Evolutionary conservation across 768 basidiomycete genomes (phyloP).

Genomic region (Lentinula lateritia): DNA sequence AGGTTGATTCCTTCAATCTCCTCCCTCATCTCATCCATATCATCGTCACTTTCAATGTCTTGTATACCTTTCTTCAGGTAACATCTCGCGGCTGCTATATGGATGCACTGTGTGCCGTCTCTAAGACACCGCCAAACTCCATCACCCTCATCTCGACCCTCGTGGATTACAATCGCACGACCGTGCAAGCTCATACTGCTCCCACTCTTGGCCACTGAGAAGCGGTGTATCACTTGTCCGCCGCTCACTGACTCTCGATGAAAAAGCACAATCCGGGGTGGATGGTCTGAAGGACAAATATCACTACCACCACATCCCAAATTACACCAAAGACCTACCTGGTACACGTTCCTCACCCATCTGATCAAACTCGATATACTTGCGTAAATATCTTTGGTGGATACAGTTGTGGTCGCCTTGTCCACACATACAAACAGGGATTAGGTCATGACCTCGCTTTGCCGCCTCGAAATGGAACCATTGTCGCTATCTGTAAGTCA

Average conservation of each 20-base stretch:
- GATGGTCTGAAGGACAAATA: no score
- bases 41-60: neutral
- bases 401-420: neutral
- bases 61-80: neutral
- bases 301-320: no score
- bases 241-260: neutral
- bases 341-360: neutral
- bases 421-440: neutral
- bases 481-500: no score
- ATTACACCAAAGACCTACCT: no score
- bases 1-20: neutral
- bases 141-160: neutral
- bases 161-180: neutral
- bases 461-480: no score
- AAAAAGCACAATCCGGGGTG: neutral
- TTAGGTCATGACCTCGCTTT: neutral
- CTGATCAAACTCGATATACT: neutral
- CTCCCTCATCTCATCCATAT: neutral
- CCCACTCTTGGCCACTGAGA: neutral
- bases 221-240: neutral
- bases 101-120: neutral
- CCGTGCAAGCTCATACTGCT: neutral
- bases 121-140: neutral
- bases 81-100: neutral
- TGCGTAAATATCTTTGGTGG: neutral